phyloP scores from a whole-genome alignment of 257 asterid species.

The Schizonepeta tenuifolia region DNA sequence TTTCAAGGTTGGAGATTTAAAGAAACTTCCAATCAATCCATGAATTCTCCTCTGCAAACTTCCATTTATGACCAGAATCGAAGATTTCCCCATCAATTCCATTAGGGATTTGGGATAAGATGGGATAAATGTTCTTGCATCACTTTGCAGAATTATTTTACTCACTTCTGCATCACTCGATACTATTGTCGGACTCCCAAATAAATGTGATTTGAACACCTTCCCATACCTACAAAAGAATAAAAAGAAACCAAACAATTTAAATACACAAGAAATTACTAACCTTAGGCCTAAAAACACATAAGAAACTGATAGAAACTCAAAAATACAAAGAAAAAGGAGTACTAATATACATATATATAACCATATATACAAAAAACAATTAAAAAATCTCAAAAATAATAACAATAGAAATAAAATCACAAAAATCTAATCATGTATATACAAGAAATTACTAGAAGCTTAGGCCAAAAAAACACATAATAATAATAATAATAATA shows the following conservation, averaged over 20 bases:
- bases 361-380: neutral
- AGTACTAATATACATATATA: too few relatives aligned
- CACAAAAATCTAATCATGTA: neutral
- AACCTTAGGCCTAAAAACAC: neutral
- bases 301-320: neutral
- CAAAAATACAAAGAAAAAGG: neutral
- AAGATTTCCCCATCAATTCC: conserved; percentile 83
- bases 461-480: neutral
- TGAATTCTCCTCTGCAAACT: conserved; percentile 78
- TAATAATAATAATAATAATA: too few relatives aligned
- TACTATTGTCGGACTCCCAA: conserved; percentile 80
- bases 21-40: conserved; percentile 78
- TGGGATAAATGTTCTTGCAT: conserved; percentile 75
- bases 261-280: neutral
- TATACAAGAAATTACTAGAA: neutral
- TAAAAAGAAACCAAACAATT: neutral
- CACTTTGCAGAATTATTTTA: conserved; percentile 75
- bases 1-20: conserved; percentile 67
- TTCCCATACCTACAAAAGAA: conserved; percentile 67
- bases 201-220: conserved; percentile 87
- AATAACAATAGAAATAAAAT: too few relatives aligned
- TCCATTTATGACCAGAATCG: conserved; percentile 77
- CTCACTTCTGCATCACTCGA: conserved; percentile 92
- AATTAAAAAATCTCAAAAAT: neutral
- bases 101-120: conserved; percentile 86